Percentiles rank a stretch among this genome's conserved stretches.
Conservation (phyloP, 345 rosid species). For the Trapa incisa region DNA sequence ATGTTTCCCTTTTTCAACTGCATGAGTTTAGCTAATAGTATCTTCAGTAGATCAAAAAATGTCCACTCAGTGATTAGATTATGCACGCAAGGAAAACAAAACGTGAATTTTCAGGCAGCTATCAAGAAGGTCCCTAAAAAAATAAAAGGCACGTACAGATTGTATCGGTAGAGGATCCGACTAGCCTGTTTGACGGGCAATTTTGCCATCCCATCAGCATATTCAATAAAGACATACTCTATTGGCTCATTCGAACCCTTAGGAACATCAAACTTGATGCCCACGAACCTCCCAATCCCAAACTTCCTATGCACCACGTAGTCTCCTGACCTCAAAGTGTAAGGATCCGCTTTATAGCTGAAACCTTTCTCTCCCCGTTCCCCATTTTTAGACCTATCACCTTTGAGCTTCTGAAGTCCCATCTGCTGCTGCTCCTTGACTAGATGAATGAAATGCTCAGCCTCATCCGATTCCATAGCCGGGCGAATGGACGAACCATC, state of each 20-base stretch:
- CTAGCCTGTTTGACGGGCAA: conserved; percentile 87
- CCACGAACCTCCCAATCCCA: conserved; percentile 81
- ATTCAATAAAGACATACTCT: conserved; percentile 80
- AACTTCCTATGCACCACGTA: conserved; percentile 94
- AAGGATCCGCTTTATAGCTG: conserved; percentile 84
- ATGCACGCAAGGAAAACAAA: no score
- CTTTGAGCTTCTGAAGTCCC: conserved; percentile 82
- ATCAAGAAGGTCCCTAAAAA: background rate
- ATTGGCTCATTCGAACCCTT: conserved; percentile 46
- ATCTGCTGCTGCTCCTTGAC: conserved; percentile 83
- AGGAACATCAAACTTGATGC: conserved; percentile 63
- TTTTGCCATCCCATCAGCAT: conserved; percentile 95
- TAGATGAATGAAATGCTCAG: conserved; percentile 61
- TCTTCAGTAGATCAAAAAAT: background rate
- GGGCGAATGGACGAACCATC: conserved; percentile 29
- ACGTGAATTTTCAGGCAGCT: background rate
- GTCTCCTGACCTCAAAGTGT: conserved; percentile 57
- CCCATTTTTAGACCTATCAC: conserved; percentile 23
- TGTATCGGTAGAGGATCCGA: conserved; percentile 79
- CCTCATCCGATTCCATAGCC: conserved; percentile 65
- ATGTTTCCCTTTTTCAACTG: no score
- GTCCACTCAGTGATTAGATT: no score
- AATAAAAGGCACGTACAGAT: conserved; percentile 38
- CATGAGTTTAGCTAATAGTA: no score
- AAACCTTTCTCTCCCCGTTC: conserved; percentile 27